phyloP scores from a whole-genome alignment of 805 yeast species.

The Huiozyma naganishii region DNA sequence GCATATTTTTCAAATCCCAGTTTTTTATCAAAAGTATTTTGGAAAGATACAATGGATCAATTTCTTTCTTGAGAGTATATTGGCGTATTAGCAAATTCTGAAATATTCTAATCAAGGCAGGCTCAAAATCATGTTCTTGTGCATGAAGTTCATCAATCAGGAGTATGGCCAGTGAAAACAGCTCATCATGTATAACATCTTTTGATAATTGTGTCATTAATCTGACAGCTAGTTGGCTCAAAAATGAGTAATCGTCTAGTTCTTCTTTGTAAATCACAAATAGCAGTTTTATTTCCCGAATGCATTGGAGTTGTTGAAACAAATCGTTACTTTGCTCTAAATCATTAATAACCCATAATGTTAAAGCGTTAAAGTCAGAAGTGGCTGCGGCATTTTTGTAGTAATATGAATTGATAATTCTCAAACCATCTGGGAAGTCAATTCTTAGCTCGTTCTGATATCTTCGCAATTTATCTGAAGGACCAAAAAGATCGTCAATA shows the following conservation, averaged over 20 bases:
- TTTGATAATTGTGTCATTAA: slow-evolving; percentile 8
- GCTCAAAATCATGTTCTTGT: no score
- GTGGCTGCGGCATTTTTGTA: not conserved
- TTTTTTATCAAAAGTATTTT: not conserved
- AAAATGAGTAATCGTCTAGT: slow-evolving; percentile 1
- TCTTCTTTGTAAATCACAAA: slow-evolving; percentile 8
- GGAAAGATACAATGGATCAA: not conserved
- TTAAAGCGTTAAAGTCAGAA: slow-evolving; percentile 8
- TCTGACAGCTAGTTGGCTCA: slow-evolving; percentile 4
- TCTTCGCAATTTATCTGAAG: not conserved
- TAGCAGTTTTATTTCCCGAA: slow-evolving; percentile 14
- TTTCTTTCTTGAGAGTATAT: not conserved
- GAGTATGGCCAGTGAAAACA: not conserved
- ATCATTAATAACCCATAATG: slow-evolving; percentile 14
- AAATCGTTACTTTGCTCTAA: slow-evolving; percentile 5
- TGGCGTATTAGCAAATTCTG: slow-evolving; percentile 9
- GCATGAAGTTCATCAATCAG: no score
- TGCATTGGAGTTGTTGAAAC: slow-evolving; percentile 6
- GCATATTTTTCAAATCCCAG: not conserved
- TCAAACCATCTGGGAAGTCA: slow-evolving; percentile 4
- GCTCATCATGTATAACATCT: slow-evolving; percentile 9
- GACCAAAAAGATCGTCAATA: slow-evolving; percentile 2
- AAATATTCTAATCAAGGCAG: not conserved
- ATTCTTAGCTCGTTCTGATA: slow-evolving; percentile 15
- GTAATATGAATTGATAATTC: slow-evolving; percentile 4